A percentile compares a stretch with the other conserved stretches of the same genome.
Conservation (phyloP, 305 asterid species). For the Striga hermonthica region DNA sequence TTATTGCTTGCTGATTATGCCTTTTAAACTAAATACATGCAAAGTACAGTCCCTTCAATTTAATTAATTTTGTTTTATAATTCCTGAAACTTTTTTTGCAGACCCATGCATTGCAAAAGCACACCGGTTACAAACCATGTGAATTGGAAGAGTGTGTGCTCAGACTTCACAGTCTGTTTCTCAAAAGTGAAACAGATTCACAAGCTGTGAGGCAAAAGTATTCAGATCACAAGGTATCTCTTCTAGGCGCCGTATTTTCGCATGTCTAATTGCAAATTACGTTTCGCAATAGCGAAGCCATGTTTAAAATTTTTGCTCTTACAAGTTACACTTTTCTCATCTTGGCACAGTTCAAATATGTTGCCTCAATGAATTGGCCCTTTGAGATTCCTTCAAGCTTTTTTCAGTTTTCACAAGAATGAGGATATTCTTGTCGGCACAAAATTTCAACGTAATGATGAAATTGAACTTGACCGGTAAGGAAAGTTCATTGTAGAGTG, state of each 20-base stretch:
- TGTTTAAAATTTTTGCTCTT: neutral
- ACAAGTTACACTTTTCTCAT: conserved; percentile 1
- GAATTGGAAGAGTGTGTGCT: conserved; percentile 62
- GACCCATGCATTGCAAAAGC: conserved; percentile 47
- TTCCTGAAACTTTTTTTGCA: conserved; percentile 32
- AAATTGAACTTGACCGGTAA: too few species aligned
- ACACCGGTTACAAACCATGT: conserved; percentile 50
- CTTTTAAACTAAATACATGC: neutral
- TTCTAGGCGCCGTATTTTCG: neutral
- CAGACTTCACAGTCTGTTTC: conserved; percentile 51
- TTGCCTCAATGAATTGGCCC: conserved; percentile 46
- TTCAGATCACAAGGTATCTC: conserved; percentile 56
- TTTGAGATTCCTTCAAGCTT: conserved; percentile 42
- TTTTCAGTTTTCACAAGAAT: conserved; percentile 40
- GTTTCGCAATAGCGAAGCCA: neutral
- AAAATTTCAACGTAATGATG: neutral
- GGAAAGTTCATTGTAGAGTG: too few species aligned
- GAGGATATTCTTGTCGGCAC: conserved; percentile 28
- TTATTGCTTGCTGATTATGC: neutral
- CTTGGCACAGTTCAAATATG: conserved; percentile 53
- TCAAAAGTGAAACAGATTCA: conserved; percentile 37
- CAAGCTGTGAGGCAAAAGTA: conserved; percentile 54
- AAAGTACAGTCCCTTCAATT: neutral
- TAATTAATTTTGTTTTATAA: too few species aligned
- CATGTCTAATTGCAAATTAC: neutral